Evolutionary conservation across 768 basidiomycete genomes (phyloP).

Genomic region (Lactarius psammicola): DNA sequence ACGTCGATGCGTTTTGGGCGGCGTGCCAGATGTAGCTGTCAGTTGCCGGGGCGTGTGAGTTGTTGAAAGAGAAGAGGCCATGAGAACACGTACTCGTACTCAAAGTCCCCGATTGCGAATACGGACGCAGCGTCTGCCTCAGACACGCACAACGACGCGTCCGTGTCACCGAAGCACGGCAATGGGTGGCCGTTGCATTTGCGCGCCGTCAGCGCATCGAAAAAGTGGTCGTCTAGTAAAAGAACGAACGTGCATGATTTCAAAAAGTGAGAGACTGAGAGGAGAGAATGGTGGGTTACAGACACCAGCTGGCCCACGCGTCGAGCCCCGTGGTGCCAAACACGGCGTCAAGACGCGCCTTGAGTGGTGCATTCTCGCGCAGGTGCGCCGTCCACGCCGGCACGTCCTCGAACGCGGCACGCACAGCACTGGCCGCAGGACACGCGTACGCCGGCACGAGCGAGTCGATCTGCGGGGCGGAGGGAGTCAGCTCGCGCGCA

Average conservation of each 20-base stretch:
- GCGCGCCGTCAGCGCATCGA: conserved; percentile 51
- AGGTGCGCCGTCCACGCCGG: conserved; percentile 50
- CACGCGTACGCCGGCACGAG: conserved; percentile 47
- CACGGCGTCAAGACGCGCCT: conserved; percentile 39
- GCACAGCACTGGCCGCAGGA: conserved; percentile 42
- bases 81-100: conserved; percentile 39
- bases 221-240: conserved; percentile 47
- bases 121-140: conserved; percentile 40
- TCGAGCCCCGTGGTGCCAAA: conserved; percentile 43
- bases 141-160: conserved; percentile 40
- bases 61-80: neutral
- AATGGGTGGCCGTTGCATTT: conserved; percentile 46
- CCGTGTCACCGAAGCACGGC: conserved; percentile 43
- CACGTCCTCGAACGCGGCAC: conserved; percentile 43
- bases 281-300: conserved; percentile 19
- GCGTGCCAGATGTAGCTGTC: conserved; percentile 50
- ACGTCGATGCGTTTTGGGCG: conserved; percentile 44
- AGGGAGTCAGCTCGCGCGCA: neutral
- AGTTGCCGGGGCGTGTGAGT: neutral
- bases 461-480: conserved; percentile 43
- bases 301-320: conserved; percentile 51
- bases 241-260: too few relatives aligned
- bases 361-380: conserved; percentile 37
- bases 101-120: conserved; percentile 40
- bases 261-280: neutral